These are phyloP conservation scores for Lichtheimia ornata DNA, from an alignment of 371 early-diverging fungal genomes.

Conservation along the genomic window DNA sequence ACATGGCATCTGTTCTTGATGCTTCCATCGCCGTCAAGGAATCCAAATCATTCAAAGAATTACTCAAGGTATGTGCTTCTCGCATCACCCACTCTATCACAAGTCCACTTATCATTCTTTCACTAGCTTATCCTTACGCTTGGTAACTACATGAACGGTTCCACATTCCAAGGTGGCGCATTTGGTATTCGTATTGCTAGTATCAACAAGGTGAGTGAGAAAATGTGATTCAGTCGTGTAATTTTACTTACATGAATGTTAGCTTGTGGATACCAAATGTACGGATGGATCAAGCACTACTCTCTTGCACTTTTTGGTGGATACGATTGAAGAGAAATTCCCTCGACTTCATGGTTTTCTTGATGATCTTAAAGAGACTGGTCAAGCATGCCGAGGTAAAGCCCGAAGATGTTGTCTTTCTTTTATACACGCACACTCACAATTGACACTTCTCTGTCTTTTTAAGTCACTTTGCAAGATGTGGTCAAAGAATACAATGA, in stretches of 20 bases:
- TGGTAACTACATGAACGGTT: conserved; percentile 93
- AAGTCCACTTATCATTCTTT: conserved; percentile 10
- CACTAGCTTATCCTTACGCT: conserved; percentile 78
- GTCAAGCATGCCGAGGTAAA: conserved; percentile 77
- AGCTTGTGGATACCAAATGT: conserved; percentile 85
- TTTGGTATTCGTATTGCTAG: conserved; percentile 89
- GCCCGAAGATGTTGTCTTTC: background rate
- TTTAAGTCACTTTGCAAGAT: conserved; percentile 56
- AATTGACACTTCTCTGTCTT: background rate
- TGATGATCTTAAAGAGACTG: conserved; percentile 70
- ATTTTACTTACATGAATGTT: background rate
- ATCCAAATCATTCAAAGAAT: conserved; percentile 50
- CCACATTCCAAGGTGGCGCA: conserved; percentile 85
- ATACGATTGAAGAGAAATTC: conserved; percentile 66
- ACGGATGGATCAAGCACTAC: conserved; percentile 69
- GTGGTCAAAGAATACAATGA: conserved; percentile 58
- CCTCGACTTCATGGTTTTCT: conserved; percentile 69
- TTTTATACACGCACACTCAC: background rate
- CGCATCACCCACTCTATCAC: too few relatives aligned
- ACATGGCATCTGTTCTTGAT: conserved; percentile 49
- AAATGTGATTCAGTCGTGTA: background rate
- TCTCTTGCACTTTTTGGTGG: conserved; percentile 79
- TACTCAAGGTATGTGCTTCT: conserved; percentile 48
- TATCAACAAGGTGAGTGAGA: conserved; percentile 71
- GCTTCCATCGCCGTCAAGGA: conserved; percentile 59